Evolutionary conservation across 108 stramenopile genomes (phyloP), one percentile per base, ranked within the genome.

Genomic region (Mayamaea pseudoterrestris): DNA sequence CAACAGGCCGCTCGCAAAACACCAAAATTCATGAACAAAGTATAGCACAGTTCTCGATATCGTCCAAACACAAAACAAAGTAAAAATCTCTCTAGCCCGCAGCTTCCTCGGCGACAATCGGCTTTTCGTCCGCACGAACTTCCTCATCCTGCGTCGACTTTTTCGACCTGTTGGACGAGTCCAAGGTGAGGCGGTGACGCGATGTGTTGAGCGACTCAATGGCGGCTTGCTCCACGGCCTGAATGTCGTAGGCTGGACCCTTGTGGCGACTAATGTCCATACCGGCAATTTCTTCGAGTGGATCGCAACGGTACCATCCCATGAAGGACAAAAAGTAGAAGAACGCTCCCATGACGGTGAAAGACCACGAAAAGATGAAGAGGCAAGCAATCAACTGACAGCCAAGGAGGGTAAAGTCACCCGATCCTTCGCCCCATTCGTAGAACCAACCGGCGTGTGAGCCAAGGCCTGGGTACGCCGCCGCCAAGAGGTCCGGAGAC

Each of bases 211-310:
- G n/a, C n/a, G n/a, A n/a, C n/a, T n/a, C n/a, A n/a, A n/a, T n/a
- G n/a, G n/a, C n/a, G n/a, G n/a, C n/a, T n/a, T n/a, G n/a, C n/a
- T n/a, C n/a, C n/a, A n/a, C n/a, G n/a, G n/a, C 63, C 9, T 61
- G 44, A 28, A 73, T 46, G 32, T 89, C 78, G 44, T 87, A 89
- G 13, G 80, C 82, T 49, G 74, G 42, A 48, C 86, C 84, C 68
- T 76, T 78, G 54, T 87, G 84, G 56, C 76, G 80, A 41, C 71
- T 73, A 30, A 87, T 74, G 55, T 87, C 84, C 60, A 82, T 67
- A 46, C 84, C 84, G 47, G 82, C 84, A 35, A 80, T 75, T 48
- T 87, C 84, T 44, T 82, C 84, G 1, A 87, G 64, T 53, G 75
- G 47, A 57, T 81, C 79, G 42, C 87, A 66, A 41, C 93, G 85